These are phyloP conservation scores for Spathaspora sp. DNA, from an alignment of 805 yeast genomes.

Conservation along the genomic window DNA sequence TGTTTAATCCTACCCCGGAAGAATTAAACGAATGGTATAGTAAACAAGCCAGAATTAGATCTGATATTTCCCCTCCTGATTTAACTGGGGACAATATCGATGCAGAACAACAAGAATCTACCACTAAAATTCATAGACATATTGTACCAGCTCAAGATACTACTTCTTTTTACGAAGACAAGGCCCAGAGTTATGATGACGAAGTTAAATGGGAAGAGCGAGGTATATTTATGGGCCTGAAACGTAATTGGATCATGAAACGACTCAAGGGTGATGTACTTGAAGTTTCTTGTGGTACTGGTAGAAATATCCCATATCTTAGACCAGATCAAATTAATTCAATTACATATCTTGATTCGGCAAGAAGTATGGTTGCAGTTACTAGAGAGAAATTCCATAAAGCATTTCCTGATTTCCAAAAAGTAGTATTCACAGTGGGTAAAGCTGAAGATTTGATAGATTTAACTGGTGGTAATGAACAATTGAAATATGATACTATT, in stretches of 20 bases:
- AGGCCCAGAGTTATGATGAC: slow-evolving; percentile 78
- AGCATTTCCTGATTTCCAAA: slow-evolving; percentile 59
- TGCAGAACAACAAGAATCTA: slow-evolving; percentile 4
- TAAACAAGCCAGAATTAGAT: slow-evolving; percentile 25
- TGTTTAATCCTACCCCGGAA: slow-evolving; percentile 40
- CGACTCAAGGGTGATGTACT: slow-evolving; percentile 83
- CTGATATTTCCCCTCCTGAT: slow-evolving; percentile 21
- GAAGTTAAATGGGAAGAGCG: slow-evolving; percentile 75
- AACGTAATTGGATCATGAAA: slow-evolving; percentile 76
- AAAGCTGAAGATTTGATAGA: slow-evolving; percentile 77
- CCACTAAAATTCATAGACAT: slow-evolving; percentile 31
- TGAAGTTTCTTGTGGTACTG: slow-evolving; percentile 96
- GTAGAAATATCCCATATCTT: slow-evolving; percentile 80
- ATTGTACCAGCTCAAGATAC: slow-evolving; percentile 77
- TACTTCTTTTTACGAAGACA: slow-evolving; percentile 68
- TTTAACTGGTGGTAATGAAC: slow-evolving; percentile 37
- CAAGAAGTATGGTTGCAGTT: slow-evolving; percentile 79
- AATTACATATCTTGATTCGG: slow-evolving; percentile 82
- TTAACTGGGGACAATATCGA: slow-evolving; percentile 8
- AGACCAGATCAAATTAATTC: slow-evolving; percentile 59
- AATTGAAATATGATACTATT: slow-evolving; percentile 80
- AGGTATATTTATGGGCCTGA: slow-evolving; percentile 53
- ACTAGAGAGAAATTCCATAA: slow-evolving; percentile 71
- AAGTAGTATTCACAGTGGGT: slow-evolving; percentile 87
- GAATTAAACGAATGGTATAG: slow-evolving; percentile 41